phyloP scores from a whole-genome alignment of 1,284 basidiomycete genomes.

The Cystobasidium pallidum region DNA sequence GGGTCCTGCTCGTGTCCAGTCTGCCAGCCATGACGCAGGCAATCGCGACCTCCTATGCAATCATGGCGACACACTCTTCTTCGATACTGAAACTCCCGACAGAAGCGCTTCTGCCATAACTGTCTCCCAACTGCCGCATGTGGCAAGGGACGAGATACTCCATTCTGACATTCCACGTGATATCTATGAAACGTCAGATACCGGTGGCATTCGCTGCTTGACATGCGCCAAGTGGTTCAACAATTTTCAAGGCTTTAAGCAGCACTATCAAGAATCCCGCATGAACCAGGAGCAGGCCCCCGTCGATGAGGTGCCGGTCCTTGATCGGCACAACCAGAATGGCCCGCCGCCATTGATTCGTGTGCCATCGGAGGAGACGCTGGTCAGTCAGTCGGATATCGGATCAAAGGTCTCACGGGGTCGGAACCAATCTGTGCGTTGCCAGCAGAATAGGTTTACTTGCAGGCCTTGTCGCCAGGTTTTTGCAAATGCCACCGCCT shows the following conservation, averaged over 20 bases:
- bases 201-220: constrained; percentile 6
- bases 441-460: background rate
- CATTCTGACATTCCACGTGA: background rate
- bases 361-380: background rate
- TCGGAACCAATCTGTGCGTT: background rate
- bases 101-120: background rate
- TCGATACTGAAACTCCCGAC: background rate
- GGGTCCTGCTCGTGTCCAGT: background rate
- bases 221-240: background rate
- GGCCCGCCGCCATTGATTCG: constrained; percentile 17
- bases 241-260: background rate
- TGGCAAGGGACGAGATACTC: constrained; percentile 10
- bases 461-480: background rate
- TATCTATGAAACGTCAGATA: constrained; percentile 18
- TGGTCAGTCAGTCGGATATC: background rate
- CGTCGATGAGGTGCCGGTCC: background rate
- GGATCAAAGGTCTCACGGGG: background rate
- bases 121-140: too few relatives aligned
- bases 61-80: background rate
- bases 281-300: background rate
- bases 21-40: background rate
- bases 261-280: background rate
- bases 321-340: background rate
- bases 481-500: constrained; percentile 1
- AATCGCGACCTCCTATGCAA: background rate